Base-by-base conservation (phyloP, 1,284 basidiomycete genomes). In the Sanguinoderma infundibulare region DNA sequence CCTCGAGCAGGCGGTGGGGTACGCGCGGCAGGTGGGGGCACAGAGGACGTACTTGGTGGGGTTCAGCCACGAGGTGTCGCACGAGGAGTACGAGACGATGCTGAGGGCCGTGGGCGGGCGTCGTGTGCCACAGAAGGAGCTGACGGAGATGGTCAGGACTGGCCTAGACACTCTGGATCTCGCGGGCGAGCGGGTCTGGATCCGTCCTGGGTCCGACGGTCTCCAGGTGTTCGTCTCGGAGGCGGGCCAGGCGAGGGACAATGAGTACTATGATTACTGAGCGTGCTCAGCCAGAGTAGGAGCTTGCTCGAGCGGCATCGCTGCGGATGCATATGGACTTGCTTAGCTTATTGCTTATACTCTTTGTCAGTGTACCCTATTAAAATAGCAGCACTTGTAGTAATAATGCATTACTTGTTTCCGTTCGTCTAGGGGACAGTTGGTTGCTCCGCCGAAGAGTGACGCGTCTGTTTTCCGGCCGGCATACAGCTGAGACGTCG, bases 171-270 rank as follows among this genome's bases (percentile, higher is more conserved):
- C 85, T 63, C 74, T 89, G 61, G 72, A 75, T 3, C 12, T 61
- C 53, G 72, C 78, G 28, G 87, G 83, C 17, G 69, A 79, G 58
- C 64, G 69, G 1, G 70, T 82, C 12, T 92, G 89, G 89, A 69
- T 90, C 3, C 77, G 89, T 38, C 90, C 90, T 17, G 86, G 86
- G n/a, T 85, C 85, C 70, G 89, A 91, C 69, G 90, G 89, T 2
- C 72, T 92, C 60, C 78, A 82, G 35, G 75, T 91, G 6, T 73
- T 78, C 36, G 70, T 89, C 12, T 72, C 72, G 20, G 67, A 65
- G 17, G 73, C 78, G 47, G 80, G 78, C 10, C 64, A 60, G n/a
- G 79, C 86, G 24, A 68, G 69, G 51, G 87, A 89, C 57, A 81
- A 81, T 57, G 82, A 73, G 30, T 51, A 51, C 5, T 88, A 86